Evolutionary conservation across 1,139 yeast species (phyloP), one percentile per base, ranked within the genome.

Genomic region (Groenewaldozyma sp.): DNA sequence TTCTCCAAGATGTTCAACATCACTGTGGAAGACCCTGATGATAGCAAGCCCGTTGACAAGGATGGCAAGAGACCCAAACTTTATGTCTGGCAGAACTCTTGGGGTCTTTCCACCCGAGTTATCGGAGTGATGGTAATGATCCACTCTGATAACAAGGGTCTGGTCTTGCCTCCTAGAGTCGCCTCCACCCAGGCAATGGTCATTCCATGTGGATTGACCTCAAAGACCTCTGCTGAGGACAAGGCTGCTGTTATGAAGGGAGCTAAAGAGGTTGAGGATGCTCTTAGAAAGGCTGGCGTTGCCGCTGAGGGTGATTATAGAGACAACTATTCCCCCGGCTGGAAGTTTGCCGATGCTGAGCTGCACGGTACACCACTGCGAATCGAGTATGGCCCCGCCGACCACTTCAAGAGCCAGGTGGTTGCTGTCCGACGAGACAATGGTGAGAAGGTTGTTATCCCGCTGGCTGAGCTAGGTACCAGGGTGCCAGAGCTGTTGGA

Each of bases 121-220:
- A 88, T 93, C 61, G 99, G 99, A 73, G 98, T 93, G 52, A 91
- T 91, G 98, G 82, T 86, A 46, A 93, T 93, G 99, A 78, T 87
- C 45, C 99, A 93, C 64, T 87, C 97, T 32, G 99, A 93, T 67
- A 88, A 93, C 73, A 88, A 87, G 72, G 99, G 99, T 62, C 73
- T 93, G 56, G 98, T 93, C 37, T 73, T 93, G 54, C 99, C 99
- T 47, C 99, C 99, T 54, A 76, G 95, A 59, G 96, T 91, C 28
- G 86, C 99, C 19, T 93, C 82, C 65, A 71, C 69, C 58, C 99
- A 93, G 70, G 88, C 78, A 45, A 94, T 87, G 42, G 81, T 91
- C 41, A 78, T 93, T 49, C 97, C 99, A 48, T 94, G 88, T 46
- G 99, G 99, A 49, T 69, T 93, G 56, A 88, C 96, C 39, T 78